These are phyloP conservation scores for Lachnellula subtilissima DNA, from an alignment of 2,329 filamentous ascomycete genomes.

Conservation along the genomic window DNA sequence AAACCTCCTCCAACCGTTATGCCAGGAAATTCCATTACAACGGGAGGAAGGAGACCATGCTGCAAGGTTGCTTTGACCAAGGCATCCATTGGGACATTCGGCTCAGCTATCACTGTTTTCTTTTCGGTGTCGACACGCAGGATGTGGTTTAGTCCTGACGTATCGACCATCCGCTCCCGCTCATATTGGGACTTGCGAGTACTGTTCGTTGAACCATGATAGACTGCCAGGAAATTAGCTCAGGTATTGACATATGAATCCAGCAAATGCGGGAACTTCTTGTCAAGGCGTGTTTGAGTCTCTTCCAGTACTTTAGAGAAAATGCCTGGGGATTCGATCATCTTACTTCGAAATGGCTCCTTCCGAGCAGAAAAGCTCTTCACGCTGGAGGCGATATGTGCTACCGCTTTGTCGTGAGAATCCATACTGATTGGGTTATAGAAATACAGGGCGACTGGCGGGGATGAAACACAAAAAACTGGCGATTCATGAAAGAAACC, in stretches of 20 bases:
- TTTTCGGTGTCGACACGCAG: slow-evolving; percentile 38
- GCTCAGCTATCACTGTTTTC: slow-evolving; percentile 52
- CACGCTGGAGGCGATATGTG: slow-evolving; percentile 14
- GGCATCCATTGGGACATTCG: slow-evolving; percentile 63
- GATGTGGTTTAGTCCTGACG: slow-evolving; percentile 42
- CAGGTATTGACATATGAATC: too few species aligned
- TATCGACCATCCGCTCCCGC: slow-evolving; percentile 35
- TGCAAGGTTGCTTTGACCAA: slow-evolving; percentile 52
- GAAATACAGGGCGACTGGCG: too few species aligned
- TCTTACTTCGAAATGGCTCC: not conserved
- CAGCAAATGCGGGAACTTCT: too few species aligned
- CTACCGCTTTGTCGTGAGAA: slow-evolving; percentile 17
- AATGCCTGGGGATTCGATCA: not conserved
- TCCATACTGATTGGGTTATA: slow-evolving; percentile 16
- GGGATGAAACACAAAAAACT: too few species aligned
- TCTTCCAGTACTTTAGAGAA: not conserved
- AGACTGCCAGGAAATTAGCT: slow-evolving; percentile 31
- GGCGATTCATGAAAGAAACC: not conserved
- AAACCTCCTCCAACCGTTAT: slow-evolving; percentile 66
- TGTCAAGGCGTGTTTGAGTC: not conserved
- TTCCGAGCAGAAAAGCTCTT: slow-evolving; percentile 18
- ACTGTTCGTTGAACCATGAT: slow-evolving; percentile 52
- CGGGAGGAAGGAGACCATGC: slow-evolving; percentile 52
- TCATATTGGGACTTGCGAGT: slow-evolving; percentile 36
- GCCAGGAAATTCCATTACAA: slow-evolving; percentile 67